phyloP scores from a whole-genome alignment of 2,329 filamentous ascomycete genomes.

The Epichloe brachyelytri region DNA sequence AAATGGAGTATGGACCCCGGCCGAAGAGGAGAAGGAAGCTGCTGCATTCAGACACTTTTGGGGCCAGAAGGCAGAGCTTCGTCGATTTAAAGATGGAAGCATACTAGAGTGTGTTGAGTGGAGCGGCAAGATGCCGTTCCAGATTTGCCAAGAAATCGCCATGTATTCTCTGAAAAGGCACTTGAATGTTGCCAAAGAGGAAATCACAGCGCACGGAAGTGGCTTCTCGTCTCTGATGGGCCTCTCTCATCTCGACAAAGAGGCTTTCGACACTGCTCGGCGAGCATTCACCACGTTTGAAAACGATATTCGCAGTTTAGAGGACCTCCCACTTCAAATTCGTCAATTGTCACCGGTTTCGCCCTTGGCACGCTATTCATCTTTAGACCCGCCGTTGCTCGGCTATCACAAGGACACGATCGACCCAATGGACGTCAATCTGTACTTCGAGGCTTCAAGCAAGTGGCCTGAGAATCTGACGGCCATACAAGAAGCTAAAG shows the following conservation, averaged over 20 bases:
- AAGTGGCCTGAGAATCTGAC: slow-evolving; percentile 88
- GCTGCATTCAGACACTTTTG: slow-evolving; percentile 80
- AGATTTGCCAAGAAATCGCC: slow-evolving; percentile 70
- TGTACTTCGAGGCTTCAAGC: slow-evolving; percentile 87
- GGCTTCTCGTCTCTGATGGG: slow-evolving; percentile 37
- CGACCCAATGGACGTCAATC: slow-evolving; percentile 59
- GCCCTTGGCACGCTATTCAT: slow-evolving; percentile 61
- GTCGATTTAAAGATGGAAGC: slow-evolving; percentile 88
- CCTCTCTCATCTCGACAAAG: slow-evolving; percentile 32
- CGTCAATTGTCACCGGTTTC: slow-evolving; percentile 66
- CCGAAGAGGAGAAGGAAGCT: slow-evolving; percentile 74
- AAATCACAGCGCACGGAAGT: slow-evolving; percentile 37
- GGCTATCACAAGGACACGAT: slow-evolving; percentile 30
- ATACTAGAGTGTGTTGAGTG: slow-evolving; percentile 89
- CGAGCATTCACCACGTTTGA: slow-evolving; percentile 63
- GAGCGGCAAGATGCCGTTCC: slow-evolving; percentile 48
- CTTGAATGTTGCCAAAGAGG: slow-evolving; percentile 44
- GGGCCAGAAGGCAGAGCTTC: slow-evolving; percentile 84
- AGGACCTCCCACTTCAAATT: slow-evolving; percentile 77
- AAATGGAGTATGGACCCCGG: slow-evolving; percentile 81
- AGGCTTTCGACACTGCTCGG: slow-evolving; percentile 55
- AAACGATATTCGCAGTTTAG: slow-evolving; percentile 60
- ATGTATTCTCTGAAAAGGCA: slow-evolving; percentile 58
- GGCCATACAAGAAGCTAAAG: slow-evolving; percentile 86
- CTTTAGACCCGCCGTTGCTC: slow-evolving; percentile 31